Conservation (phyloP, 2,329 filamentous ascomycete genomes). For the Phaeomoniella chlamydospora region DNA sequence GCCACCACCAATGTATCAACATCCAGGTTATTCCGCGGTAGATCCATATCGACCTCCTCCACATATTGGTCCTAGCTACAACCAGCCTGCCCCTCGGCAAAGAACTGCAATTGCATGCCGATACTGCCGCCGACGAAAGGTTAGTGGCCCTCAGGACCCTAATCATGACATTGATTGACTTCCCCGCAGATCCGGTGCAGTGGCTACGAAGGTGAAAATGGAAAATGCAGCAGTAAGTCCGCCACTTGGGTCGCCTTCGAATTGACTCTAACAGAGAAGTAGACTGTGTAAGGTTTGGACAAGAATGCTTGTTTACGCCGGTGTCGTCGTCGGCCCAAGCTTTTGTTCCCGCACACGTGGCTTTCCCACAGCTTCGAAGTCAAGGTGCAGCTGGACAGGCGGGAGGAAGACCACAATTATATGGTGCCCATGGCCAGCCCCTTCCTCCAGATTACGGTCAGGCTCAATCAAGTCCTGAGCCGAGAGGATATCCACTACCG, state of each 20-base stretch:
- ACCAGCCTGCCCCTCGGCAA: constrained; percentile 30
- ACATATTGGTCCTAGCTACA: constrained; percentile 8
- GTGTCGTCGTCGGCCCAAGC: constrained; percentile 61
- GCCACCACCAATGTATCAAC: constrained; percentile 11
- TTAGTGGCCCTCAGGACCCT: too few species aligned
- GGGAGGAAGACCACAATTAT: constrained; percentile 19
- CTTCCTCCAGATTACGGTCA: constrained; percentile 27
- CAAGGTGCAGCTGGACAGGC: constrained; percentile 17
- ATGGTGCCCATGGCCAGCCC: constrained; percentile 35
- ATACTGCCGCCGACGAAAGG: constrained; percentile 37
- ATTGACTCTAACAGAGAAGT: too few species aligned
- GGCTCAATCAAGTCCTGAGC: constrained; percentile 13
- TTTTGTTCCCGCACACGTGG: constrained; percentile 58
- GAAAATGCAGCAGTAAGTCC: constrained; percentile 58
- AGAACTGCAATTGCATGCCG: constrained; percentile 36
- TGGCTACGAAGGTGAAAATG: constrained; percentile 57
- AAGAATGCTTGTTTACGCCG: constrained; percentile 64
- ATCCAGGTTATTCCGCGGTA: constrained; percentile 22
- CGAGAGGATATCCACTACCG: constrained; percentile 7
- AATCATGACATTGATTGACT: too few species aligned
- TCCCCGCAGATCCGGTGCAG: constrained; percentile 62
- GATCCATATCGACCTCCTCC: constrained; percentile 18
- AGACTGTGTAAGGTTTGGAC: constrained; percentile 60
- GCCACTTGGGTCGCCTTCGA: too few species aligned
- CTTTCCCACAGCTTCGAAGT: constrained; percentile 41